A percentile compares a stretch with the other conserved stretches of the same genome.
Evolutionary conservation across 768 basidiomycete genomes (phyloP).

Genomic region (Suillus plorans): DNA sequence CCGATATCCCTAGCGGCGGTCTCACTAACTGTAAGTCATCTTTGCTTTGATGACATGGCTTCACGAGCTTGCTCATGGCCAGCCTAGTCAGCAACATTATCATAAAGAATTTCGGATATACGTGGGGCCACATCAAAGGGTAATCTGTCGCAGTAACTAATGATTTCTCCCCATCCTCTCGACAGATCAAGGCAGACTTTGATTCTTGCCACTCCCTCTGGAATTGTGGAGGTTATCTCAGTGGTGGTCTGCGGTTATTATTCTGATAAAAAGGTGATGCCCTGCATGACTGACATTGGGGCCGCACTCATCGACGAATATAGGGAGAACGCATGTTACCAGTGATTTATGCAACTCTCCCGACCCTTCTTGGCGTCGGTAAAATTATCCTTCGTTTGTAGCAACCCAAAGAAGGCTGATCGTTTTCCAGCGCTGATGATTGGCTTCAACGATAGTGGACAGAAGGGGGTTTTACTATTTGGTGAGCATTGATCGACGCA

Average conservation of each 20-base stretch:
- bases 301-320: neutral
- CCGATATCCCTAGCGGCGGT: conserved; percentile 23
- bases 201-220: conserved; percentile 24
- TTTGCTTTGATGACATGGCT: neutral
- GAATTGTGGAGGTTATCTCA: conserved; percentile 20
- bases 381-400: neutral
- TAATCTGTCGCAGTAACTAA: neutral
- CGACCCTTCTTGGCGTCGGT: conserved; percentile 20
- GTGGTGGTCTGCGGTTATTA: conserved; percentile 21
- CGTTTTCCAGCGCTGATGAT: conserved; percentile 20
- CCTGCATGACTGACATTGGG: neutral
- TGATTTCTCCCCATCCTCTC: neutral
- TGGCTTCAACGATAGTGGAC: conserved; percentile 18
- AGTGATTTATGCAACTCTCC: conserved; percentile 18
- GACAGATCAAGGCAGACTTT: conserved; percentile 19
- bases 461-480: conserved; percentile 23
- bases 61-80: neutral
- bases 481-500: conserved; percentile 8
- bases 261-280: conserved; percentile 20
- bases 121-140: conserved; percentile 1
- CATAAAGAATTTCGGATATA: conserved; percentile 23
- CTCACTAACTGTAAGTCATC: conserved; percentile 15
- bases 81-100: conserved; percentile 21
- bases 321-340: conserved; percentile 23
- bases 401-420: neutral